Evolutionary conservation across 257 asterid species (phyloP).

Genomic region (Solanum bulbocastanum): DNA sequence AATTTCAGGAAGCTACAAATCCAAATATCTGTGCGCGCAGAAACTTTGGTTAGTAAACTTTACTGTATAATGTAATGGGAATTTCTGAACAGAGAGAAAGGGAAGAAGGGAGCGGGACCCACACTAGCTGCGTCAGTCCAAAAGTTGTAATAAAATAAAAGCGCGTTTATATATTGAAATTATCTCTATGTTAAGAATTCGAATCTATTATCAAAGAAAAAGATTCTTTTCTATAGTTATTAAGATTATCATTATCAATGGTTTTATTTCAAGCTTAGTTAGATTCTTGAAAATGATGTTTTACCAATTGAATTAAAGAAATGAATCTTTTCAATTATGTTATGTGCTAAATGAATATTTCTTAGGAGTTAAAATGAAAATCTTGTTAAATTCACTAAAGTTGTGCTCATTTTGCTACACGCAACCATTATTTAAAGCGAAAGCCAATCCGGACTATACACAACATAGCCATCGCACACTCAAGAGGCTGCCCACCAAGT

Average conservation of each 20-base stretch:
- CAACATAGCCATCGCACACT: background rate
- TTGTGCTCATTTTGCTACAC: background rate
- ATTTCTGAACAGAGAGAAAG: background rate
- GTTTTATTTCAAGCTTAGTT: background rate
- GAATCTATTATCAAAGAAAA: background rate
- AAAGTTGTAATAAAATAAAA: background rate
- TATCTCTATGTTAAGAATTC: background rate
- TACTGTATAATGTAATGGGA: background rate
- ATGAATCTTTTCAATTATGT: background rate
- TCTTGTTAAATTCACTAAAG: background rate
- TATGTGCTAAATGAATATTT: background rate
- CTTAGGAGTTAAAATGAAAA: no score
- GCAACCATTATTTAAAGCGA: background rate
- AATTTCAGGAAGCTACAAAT: background rate
- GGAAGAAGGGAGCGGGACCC: background rate
- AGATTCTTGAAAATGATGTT: background rate
- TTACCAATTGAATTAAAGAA: background rate
- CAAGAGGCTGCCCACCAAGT: background rate
- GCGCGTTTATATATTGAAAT: background rate
- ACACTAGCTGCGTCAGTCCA: background rate
- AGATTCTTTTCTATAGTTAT: background rate
- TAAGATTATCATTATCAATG: background rate
- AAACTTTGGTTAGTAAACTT: background rate
- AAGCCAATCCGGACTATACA: no score
- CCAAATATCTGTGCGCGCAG: background rate